Evolutionary conservation across 768 basidiomycete species (phyloP).

Genomic region (Pulveroboletus ravenelii): DNA sequence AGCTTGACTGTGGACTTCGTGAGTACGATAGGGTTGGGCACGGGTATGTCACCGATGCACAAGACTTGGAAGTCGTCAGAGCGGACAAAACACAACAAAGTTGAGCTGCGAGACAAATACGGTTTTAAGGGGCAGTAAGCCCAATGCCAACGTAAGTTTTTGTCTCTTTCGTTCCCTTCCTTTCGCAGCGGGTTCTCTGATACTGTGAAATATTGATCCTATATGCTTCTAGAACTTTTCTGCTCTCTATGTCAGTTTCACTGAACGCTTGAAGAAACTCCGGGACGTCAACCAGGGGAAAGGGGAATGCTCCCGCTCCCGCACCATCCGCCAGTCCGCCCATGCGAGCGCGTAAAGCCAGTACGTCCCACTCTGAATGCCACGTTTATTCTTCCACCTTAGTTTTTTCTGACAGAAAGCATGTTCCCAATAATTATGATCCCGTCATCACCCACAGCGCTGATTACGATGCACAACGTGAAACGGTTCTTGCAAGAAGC

Average conservation of each 20-base stretch:
- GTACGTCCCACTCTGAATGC: constrained; percentile 37
- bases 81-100: constrained; percentile 65
- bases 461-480: constrained; percentile 98
- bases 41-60: no score
- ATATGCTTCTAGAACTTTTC: constrained; percentile 62
- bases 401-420: constrained; percentile 41
- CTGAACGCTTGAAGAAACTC: constrained; percentile 75
- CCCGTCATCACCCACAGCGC: constrained; percentile 85
- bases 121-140: constrained; percentile 78
- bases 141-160: constrained; percentile 74
- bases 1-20: constrained; percentile 75
- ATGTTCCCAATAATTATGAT: constrained; percentile 96
- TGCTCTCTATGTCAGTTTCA: constrained; percentile 56
- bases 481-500: constrained; percentile 91
- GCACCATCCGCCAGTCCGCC: constrained; percentile 33
- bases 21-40: constrained; percentile 80
- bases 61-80: no score
- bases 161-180: no score
- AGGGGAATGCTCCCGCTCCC: constrained; percentile 40
- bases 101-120: constrained; percentile 79
- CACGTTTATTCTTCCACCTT: neutral
- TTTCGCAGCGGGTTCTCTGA: neutral
- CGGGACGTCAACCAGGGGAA: constrained; percentile 62
- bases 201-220: neutral
- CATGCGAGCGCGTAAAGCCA: constrained; percentile 62